Base-by-base conservation (phyloP, 495 filamentous ascomycete species). In the Penicillium verhagenii region DNA sequence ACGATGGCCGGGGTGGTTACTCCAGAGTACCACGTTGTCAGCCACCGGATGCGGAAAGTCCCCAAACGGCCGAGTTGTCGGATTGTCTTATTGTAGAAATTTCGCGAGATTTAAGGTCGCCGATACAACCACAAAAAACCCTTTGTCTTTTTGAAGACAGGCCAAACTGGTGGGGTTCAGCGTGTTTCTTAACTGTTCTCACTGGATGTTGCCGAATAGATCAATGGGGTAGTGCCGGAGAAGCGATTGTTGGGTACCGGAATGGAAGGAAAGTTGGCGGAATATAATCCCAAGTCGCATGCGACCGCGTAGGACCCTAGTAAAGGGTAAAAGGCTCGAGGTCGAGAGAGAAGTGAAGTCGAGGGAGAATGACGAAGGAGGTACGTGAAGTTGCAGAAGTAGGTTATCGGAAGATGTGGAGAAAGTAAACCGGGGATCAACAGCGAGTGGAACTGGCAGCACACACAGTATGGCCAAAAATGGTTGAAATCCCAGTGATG, bases 11-110 rank as follows among this genome's bases (percentile, higher is more conserved):
- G 63, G 65, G 66, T 60, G 69, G 64, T 67, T 64, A 69, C 56
- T 69, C 60, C 61, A 58, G 65, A 69, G 57, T 67, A 72, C 62
- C 63, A 66, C 59, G 63, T 72, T 70, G 64, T 61, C 58, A 61
- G 53, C 57, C 63, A 65, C 72, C 72, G 72, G 69, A 75, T 73
- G 72, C 72, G 71, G 72, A 75, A 45, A 71, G 55, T 58, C 43
- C 55, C 54, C 26, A 33, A 44, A 31, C 43, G 33, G 56, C 40
- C 29, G 56, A 59, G 28, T 50, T 19, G 20, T 52, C 35, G 43
- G 14, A 26, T 43, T 50, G 35, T 53, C 14, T 39, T 40, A 40
- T 18, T 55, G 53, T 50, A 59, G 28, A 39, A 40, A 50, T 18
- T 39, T 24, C 16, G 42, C 28, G 48, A 45, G 42, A 45, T 45